Evolutionary conservation across 2,329 filamentous ascomycete species (phyloP), one percentile per base, ranked within the genome.

Genomic region (Ophiocordyceps polyrhachis-furcata): DNA sequence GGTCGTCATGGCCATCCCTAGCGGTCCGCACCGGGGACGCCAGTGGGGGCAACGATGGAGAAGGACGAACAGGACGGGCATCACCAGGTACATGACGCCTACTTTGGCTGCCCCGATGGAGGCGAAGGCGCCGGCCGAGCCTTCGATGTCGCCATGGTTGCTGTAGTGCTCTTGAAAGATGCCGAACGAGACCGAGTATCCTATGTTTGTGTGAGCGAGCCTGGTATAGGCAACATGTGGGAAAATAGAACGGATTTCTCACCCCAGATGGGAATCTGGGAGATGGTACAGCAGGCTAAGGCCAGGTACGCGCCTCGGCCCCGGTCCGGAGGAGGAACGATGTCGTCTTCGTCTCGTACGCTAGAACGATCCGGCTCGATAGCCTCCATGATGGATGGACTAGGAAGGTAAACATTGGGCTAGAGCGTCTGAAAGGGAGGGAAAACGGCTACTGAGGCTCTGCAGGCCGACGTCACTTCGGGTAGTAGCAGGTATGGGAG

Each of bases 91-190:
- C 59, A 73, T 72, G 49, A 73, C 57, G 1, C 70, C 69, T 46
- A 52, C 52, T 42, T 54, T 51, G 2, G 50, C 53, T 8, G 51
- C 49, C 1, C 53, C 51, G 6, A 55, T 52, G 7, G 55, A 56
- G 17, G 55, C 49, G n/a, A 54, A 49, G 15, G 50, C 49, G 5
- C 48, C 52, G 1, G 45, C 54, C 11, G 55, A 57, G 56, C 69
- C 69, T 64, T 68, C 5, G 68, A 67, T 47, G 62, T 69, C n/a
- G 71, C 79, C 2, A 70, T 75, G 66, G 20, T 64, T 69, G 57
- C 45, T 37, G 43, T 83, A 83, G 58, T 80, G 77, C 44, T 76
- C 68, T 54, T 81, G 77, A 52, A 83, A 82, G 43, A 83, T 70
- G 35, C 79, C 79, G 53, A 76, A 83, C 0, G 75, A 53, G 13